Conservation (phyloP, 164 flowering plant species). For the Cinnamomum chago region DNA sequence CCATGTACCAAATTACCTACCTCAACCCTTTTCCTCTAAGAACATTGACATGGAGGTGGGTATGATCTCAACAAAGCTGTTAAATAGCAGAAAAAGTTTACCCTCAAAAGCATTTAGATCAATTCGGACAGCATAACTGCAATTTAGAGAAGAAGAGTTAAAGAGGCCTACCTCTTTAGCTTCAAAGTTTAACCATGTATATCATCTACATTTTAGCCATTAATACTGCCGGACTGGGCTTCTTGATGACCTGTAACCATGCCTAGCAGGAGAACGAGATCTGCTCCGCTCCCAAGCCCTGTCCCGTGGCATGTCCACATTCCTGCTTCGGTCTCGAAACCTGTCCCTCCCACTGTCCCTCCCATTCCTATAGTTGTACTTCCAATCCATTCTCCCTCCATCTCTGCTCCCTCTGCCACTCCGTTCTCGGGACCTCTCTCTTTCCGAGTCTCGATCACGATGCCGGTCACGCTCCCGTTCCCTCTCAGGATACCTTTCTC, state of each 20-base stretch:
- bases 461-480: constrained; percentile 45
- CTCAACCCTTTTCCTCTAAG: constrained; percentile 42
- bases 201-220: constrained; percentile 28
- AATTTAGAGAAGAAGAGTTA: constrained; percentile 27
- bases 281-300: constrained; percentile 50
- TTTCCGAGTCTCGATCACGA: constrained; percentile 44
- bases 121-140: constrained; percentile 30
- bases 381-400: constrained; percentile 53
- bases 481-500: constrained; percentile 60
- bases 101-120: constrained; percentile 25
- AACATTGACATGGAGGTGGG: constrained; percentile 47
- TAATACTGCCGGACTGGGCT: constrained; percentile 58
- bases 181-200: constrained; percentile 32
- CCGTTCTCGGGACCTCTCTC: constrained; percentile 58
- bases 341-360: constrained; percentile 67
- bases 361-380: constrained; percentile 53
- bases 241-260: constrained; percentile 57
- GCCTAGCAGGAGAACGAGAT: constrained; percentile 74
- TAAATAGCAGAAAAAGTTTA: constrained; percentile 43
- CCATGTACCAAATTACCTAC: constrained; percentile 25
- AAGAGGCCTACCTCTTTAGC: constrained; percentile 56
- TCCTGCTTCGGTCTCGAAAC: constrained; percentile 44
- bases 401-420: constrained; percentile 63
- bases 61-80: constrained; percentile 61
- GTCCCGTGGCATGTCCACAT: constrained; percentile 15